Percentiles rank a stretch among this genome's conserved stretches.
phyloP scores from a whole-genome alignment of 2,329 filamentous ascomycete genomes.

The Pseudogymnoascus sp. region DNA sequence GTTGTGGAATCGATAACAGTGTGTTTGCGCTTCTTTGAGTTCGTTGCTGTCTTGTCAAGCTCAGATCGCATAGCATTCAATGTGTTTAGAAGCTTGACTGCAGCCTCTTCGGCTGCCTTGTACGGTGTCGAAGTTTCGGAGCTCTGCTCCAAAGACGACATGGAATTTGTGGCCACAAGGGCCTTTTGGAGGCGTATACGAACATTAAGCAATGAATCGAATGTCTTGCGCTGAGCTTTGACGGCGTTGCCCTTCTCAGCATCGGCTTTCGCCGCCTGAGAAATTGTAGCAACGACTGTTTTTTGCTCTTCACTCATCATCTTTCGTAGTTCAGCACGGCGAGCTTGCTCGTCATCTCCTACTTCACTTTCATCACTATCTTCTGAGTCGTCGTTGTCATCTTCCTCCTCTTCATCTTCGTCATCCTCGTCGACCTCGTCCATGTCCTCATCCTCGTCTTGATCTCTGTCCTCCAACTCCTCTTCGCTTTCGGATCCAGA shows the following conservation, averaged over 20 bases:
- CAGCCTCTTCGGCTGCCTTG: constrained; percentile 74
- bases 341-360: constrained; percentile 28
- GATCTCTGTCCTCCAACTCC: constrained; percentile 23
- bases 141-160: constrained; percentile 40
- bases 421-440: constrained; percentile 24
- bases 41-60: constrained; percentile 39
- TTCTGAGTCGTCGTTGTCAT: constrained; percentile 26
- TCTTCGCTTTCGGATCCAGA: constrained; percentile 31
- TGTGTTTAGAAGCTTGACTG: constrained; percentile 74
- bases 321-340: constrained; percentile 52
- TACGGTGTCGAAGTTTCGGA: constrained; percentile 43
- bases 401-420: constrained; percentile 29
- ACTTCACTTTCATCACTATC: constrained; percentile 20
- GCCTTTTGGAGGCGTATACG: constrained; percentile 92
- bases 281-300: constrained; percentile 50
- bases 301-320: constrained; percentile 62
- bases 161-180: constrained; percentile 70
- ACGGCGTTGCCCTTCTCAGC: constrained; percentile 79
- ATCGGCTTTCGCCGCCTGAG: constrained; percentile 62
- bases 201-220: constrained; percentile 80
- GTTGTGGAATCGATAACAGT: constrained; percentile 42
- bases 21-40: constrained; percentile 55
- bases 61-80: constrained; percentile 61
- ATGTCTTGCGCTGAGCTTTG: constrained; percentile 73
- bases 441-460: constrained; percentile 26